A percentile compares a stretch with the other conserved stretches of the same genome.
Evolutionary conservation across 352 stramenopile genomes (phyloP).

Genomic region (Globisporangium uncinulatum): DNA sequence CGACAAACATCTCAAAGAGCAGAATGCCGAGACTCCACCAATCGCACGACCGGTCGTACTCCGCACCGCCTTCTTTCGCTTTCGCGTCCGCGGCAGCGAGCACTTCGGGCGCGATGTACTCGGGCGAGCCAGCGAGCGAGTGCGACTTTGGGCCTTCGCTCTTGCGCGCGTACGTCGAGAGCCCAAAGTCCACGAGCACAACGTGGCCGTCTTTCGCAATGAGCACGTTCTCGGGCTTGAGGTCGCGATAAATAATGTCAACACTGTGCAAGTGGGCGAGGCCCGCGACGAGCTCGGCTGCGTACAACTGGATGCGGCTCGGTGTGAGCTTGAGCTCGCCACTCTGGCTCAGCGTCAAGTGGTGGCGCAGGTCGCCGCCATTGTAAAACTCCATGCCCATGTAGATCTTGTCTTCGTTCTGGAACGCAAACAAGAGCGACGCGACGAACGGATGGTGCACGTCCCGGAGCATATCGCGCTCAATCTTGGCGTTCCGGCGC

Average conservation of each 20-base stretch:
- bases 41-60: slow-evolving; percentile 81
- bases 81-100: slow-evolving; percentile 55
- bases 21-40: slow-evolving; percentile 91
- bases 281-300: slow-evolving; percentile 74
- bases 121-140: slow-evolving; percentile 72
- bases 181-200: slow-evolving; percentile 88
- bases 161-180: slow-evolving; percentile 77
- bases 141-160: slow-evolving; percentile 40
- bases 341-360: slow-evolving; percentile 66
- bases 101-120: slow-evolving; percentile 93
- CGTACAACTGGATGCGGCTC: slow-evolving; percentile 78
- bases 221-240: slow-evolving; percentile 88
- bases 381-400: slow-evolving; percentile 98
- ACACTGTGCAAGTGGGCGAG: slow-evolving; percentile 87
- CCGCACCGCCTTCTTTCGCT: slow-evolving; percentile 22
- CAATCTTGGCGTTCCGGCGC: slow-evolving; percentile 82
- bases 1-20: slow-evolving; percentile 89
- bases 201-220: slow-evolving; percentile 86
- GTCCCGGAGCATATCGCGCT: slow-evolving; percentile 93
- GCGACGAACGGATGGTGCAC: slow-evolving; percentile 97
- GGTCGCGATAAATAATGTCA: slow-evolving; percentile 86
- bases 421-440: slow-evolving; percentile 96
- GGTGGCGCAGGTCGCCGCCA: slow-evolving; percentile 92
- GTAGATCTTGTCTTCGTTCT: slow-evolving; percentile 98
- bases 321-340: slow-evolving; percentile 63